Percentiles rank a stretch among this genome's conserved stretches.
phyloP scores from a whole-genome alignment of 2,329 filamentous ascomycete genomes.

The Exutisphaerella laricina region DNA sequence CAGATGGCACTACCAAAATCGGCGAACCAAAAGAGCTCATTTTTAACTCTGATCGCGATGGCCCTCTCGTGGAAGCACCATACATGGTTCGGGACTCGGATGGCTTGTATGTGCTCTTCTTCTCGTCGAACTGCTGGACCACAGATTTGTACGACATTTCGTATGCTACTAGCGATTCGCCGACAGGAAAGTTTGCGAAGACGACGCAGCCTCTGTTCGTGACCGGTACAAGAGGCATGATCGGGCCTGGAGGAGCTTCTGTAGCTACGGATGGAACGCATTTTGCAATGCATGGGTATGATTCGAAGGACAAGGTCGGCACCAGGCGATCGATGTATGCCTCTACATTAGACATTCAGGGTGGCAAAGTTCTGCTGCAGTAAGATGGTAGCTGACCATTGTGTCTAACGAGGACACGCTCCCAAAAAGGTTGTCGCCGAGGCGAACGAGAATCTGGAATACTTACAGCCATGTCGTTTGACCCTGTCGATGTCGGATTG shows the following conservation, averaged over 20 bases:
- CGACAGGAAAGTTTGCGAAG: slow-evolving; percentile 15
- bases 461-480: too few relatives aligned
- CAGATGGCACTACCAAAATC: slow-evolving; percentile 24
- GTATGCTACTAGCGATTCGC: slow-evolving; percentile 10
- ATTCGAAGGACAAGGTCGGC: slow-evolving; percentile 5
- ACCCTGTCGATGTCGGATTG: too few relatives aligned
- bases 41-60: slow-evolving; percentile 22
- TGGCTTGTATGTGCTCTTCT: slow-evolving; percentile 26
- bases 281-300: slow-evolving; percentile 18
- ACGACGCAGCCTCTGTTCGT: slow-evolving; percentile 9
- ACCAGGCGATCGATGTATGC: slow-evolving; percentile 13
- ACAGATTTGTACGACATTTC: slow-evolving; percentile 15
- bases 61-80: slow-evolving; percentile 27
- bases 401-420: too few relatives aligned
- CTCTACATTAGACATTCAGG: not conserved
- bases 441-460: too few relatives aligned
- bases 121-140: slow-evolving; percentile 25
- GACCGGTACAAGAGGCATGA: slow-evolving; percentile 26
- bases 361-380: not conserved
- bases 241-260: slow-evolving; percentile 15
- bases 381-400: not conserved
- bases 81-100: slow-evolving; percentile 19
- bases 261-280: slow-evolving; percentile 12
- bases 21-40: slow-evolving; percentile 20
- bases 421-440: too few relatives aligned